A percentile compares a stretch with the other conserved stretches of the same genome.
phyloP scores from a whole-genome alignment of 805 yeast genomes.

The Jamesozyma spencerorum region DNA sequence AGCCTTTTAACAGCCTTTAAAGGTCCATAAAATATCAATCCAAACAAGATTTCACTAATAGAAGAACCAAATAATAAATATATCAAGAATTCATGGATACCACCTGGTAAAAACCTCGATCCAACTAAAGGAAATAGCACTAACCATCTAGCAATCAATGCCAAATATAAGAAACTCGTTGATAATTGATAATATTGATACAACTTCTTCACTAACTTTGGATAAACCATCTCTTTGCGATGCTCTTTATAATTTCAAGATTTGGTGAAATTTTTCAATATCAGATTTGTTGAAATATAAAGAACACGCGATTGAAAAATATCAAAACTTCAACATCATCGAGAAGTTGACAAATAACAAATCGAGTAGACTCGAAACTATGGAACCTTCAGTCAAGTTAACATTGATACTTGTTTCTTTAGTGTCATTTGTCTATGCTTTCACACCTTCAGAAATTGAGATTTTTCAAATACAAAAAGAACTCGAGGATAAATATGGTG shows the following conservation, averaged over 20 bases:
- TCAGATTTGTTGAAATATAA: too few relatives aligned
- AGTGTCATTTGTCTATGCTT: constrained; percentile 37
- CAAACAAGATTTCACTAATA: constrained; percentile 18
- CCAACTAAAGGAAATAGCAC: constrained; percentile 59
- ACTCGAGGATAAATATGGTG: constrained; percentile 53
- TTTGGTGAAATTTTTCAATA: not conserved
- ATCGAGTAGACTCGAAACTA: too few relatives aligned
- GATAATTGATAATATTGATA: constrained; percentile 26
- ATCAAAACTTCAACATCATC: too few relatives aligned
- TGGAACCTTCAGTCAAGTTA: too few relatives aligned
- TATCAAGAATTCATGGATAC: constrained; percentile 55
- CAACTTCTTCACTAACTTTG: constrained; percentile 10
- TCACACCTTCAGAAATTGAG: constrained; percentile 61
- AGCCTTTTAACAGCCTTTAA: constrained; percentile 10
- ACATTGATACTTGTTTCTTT: constrained; percentile 9
- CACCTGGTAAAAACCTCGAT: constrained; percentile 54
- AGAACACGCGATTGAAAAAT: too few relatives aligned
- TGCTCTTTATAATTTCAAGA: too few relatives aligned
- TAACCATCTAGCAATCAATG: constrained; percentile 36
- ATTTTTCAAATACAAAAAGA: constrained; percentile 65
- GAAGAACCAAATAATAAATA: constrained; percentile 17
- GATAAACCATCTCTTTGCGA: not conserved
- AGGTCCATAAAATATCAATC: constrained; percentile 20
- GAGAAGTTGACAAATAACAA: too few relatives aligned
- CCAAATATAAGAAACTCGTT: constrained; percentile 17